Base-by-base conservation (phyloP, 2,329 filamentous ascomycete genomes). In the Botrytis paeoniae region DNA sequence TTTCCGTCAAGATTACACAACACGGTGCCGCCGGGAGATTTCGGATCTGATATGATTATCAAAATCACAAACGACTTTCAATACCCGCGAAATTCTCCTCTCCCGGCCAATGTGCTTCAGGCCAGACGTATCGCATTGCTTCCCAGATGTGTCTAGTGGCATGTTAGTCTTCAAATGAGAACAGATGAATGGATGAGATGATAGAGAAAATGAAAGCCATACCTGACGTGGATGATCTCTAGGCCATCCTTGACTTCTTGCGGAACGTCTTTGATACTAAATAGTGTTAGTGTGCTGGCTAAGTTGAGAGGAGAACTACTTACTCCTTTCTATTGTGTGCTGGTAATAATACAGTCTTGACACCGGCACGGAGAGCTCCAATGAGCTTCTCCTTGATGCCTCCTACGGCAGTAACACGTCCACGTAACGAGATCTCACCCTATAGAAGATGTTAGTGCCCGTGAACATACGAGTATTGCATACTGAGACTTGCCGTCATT, bases 311-410 rank as follows among this genome's bases (percentile, higher is more conserved):
- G 43, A 59, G 57, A 66, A 45, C 25, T 57, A 64, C 78, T 76
- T 78, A 79, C 80, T 99, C 96, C 84, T 98, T 98, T 76, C 91
- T 88, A 82, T 99, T 99, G 78, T 93, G 92, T 45, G 91, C 88
- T 4, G 96, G 96, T 12, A 99, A 85, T 74, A 99, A 82, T 12
- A 99, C 95, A 45, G 93, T 95, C 87, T 97, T 97, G 75, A 99
- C 95, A 41, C 96, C 96, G 2, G 96, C 96, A 72, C 95, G 89
- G 80, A 97, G 86, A 14, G 96, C 96, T 35, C 96, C 96, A 80
- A 99, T 98, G 70, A 98, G 87, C 83, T 99, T 99, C 88, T 99
- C 95, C 84, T 98, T 98, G 84, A 99, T 98, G 29, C 96, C 96
- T 70, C 96, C 96, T 51, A 99, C 96, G 39, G 95, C 94, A 83